These are phyloP conservation scores for Xylaria cubensis DNA, from an alignment of 495 filamentous ascomycete genomes.

Conservation along the genomic window DNA sequence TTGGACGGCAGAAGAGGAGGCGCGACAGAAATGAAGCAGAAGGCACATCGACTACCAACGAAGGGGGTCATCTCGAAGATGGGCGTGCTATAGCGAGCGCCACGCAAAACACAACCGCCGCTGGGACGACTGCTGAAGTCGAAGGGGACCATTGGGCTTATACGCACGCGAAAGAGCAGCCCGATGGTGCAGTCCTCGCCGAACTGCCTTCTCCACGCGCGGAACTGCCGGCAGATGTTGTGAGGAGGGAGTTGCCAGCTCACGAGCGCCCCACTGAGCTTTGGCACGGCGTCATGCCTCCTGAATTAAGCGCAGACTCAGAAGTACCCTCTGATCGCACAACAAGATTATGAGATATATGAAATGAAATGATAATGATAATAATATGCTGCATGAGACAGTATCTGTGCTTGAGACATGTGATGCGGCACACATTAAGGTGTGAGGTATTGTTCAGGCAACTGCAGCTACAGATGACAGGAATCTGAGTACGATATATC, in stretches of 20 bases:
- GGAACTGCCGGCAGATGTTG: neutral
- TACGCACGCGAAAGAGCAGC: neutral
- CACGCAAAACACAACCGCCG: neutral
- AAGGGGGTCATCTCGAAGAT: neutral
- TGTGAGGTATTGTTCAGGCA: neutral
- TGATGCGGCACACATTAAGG: neutral
- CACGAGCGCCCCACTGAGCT: slow-evolving; percentile 33
- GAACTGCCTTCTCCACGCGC: slow-evolving; percentile 9
- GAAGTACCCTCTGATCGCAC: neutral
- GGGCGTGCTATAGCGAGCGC: neutral
- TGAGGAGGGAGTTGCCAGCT: slow-evolving; percentile 27
- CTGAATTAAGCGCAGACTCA: slow-evolving; percentile 32
- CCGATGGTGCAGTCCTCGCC: neutral
- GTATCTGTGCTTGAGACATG: neutral
- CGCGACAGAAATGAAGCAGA: neutral
- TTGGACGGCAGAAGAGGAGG: slow-evolving; percentile 22
- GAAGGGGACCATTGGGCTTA: slow-evolving; percentile 5
- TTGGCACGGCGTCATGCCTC: slow-evolving; percentile 25
- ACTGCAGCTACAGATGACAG: neutral
- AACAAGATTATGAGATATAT: slow-evolving; percentile 1
- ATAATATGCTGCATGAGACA: neutral
- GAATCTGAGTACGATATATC: neutral
- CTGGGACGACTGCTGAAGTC: neutral
- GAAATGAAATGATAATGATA: slow-evolving; percentile 13
- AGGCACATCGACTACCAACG: slow-evolving; percentile 2